Conservation (phyloP, 257 asterid species). For the Parsonsia alboflavescens region DNA sequence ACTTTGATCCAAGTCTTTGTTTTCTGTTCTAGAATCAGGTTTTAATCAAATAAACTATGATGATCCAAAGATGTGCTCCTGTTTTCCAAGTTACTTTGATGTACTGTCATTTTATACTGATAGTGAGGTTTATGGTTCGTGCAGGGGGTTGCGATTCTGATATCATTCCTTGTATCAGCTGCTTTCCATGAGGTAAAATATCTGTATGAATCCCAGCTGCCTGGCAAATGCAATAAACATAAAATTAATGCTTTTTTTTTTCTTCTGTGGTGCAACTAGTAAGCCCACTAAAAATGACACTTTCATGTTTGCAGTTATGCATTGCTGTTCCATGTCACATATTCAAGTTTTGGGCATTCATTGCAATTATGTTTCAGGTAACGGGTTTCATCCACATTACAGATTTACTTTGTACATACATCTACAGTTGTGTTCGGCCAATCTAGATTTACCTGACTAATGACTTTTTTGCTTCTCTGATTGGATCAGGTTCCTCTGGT, state of each 20-base stretch:
- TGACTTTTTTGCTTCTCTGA: background rate
- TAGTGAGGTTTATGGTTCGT: slow-evolving; percentile 9
- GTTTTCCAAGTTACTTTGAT: background rate
- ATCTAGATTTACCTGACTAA: background rate
- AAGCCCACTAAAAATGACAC: background rate
- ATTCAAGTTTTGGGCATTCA: slow-evolving; percentile 93
- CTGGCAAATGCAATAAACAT: background rate
- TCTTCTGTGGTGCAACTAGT: background rate
- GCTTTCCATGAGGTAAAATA: slow-evolving; percentile 85
- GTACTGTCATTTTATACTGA: background rate
- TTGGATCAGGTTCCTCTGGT: slow-evolving; percentile 82
- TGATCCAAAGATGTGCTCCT: background rate
- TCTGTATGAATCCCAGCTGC: background rate
- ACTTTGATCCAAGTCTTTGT: background rate
- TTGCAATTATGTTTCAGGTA: slow-evolving; percentile 96
- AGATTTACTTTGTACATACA: background rate
- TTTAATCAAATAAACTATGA: background rate
- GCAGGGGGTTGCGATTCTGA: slow-evolving; percentile 73
- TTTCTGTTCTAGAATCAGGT: background rate
- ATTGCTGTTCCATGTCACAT: slow-evolving; percentile 97
- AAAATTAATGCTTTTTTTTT: background rate
- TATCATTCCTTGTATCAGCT: slow-evolving; percentile 86
- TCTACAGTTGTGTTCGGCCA: background rate
- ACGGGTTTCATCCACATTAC: slow-evolving; percentile 6
- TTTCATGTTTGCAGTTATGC: slow-evolving; percentile 54